Evolutionary conservation across 2,329 filamentous ascomycete genomes (phyloP), one percentile per base, ranked within the genome.

Genomic region (Fusarium sp.): DNA sequence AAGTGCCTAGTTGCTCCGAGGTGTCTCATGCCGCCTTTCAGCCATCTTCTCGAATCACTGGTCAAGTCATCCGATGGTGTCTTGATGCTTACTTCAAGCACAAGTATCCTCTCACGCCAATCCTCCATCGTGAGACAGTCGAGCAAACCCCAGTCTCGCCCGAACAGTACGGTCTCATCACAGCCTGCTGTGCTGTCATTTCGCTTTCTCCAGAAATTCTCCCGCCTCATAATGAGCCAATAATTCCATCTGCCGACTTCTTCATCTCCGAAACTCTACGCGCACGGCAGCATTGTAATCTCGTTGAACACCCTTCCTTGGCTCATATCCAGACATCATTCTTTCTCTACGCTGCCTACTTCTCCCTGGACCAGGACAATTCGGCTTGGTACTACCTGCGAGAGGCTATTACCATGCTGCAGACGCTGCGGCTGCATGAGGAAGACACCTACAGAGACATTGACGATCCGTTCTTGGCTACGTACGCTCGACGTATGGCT

Each of bases 61-160:
- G 56, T 58, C 2, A 46, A 4, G 58, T 79, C 4, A 63, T 81
- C 17, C 58, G 36, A 42, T 75, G 73, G 53, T 81, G 78, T 20
- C 40, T 82, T 0, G 74, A 81, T 51, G 80, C 76, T 2, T 82
- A 79, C 27, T 81, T 82, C 53, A 76, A 69, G 31, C 79, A 82
- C 59, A 82, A 82, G 59, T 81, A 82, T 20, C 79, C 80, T 0
- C 77, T 82, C 4, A 82, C 80, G 17, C 80, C 80, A 0, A 78
- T 82, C 16, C 27, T 82, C 2, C 62, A 81, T 53, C 76, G 72
- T 2, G 63, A 64, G 11, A n/a, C 73, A 3, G 67, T 77, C 7
- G 69, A 77, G 4, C 62, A 71, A 20, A 44, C 40, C 0, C 63
- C 12, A 24, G 58, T 22, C 6, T 70, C 64, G 1, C 72, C 76